Evolutionary conservation across 495 filamentous ascomycete species (phyloP).

Genomic region (Aspergillus affinis): DNA sequence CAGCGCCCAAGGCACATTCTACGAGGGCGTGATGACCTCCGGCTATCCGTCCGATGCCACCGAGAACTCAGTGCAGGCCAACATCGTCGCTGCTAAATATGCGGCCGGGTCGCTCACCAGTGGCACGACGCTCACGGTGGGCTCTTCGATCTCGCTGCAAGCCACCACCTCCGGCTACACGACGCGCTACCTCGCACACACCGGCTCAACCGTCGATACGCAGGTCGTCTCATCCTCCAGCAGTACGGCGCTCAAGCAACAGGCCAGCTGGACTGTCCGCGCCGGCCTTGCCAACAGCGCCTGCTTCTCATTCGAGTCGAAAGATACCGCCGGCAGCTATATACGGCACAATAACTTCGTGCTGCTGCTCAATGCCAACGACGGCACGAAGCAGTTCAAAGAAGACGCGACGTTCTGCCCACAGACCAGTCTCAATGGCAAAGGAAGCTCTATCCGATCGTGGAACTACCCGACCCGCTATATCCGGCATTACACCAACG

Average conservation of each 20-base stretch:
- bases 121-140: conserved; percentile 47
- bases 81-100: conserved; percentile 57
- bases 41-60: conserved; percentile 57
- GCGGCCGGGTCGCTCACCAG: conserved; percentile 45
- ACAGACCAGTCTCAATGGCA: conserved; percentile 43
- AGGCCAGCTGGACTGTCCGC: conserved; percentile 55
- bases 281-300: conserved; percentile 51
- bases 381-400: conserved; percentile 50
- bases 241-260: conserved; percentile 42
- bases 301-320: conserved; percentile 58
- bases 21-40: conserved; percentile 60
- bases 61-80: conserved; percentile 55
- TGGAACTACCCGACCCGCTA: conserved; percentile 59
- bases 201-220: conserved; percentile 44
- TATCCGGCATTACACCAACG: conserved; percentile 51
- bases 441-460: conserved; percentile 48
- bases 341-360: conserved; percentile 52
- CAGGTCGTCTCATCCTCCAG: conserved; percentile 54
- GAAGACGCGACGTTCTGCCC: conserved; percentile 60
- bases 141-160: conserved; percentile 49
- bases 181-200: conserved; percentile 52
- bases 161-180: conserved; percentile 52
- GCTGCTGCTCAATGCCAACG: conserved; percentile 46
- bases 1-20: conserved; percentile 58
- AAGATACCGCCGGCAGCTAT: conserved; percentile 54